These are phyloP conservation scores for Hymenoscyphus fraxineus DNA, from an alignment of 2,329 filamentous ascomycete genomes.

Conservation along the genomic window DNA sequence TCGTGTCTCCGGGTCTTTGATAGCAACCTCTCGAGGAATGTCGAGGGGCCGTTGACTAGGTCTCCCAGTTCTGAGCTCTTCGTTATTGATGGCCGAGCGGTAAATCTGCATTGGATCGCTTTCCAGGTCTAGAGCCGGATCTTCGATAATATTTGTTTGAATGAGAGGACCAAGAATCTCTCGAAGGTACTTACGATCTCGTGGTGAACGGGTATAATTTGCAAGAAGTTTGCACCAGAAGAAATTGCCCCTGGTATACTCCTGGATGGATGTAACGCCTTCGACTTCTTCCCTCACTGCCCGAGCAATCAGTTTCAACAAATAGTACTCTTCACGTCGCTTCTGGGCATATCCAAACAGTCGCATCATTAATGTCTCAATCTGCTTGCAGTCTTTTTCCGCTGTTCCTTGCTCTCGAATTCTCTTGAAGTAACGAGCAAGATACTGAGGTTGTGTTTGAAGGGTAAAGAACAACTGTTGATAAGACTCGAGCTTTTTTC, in stretches of 20 bases:
- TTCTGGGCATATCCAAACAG: constrained; percentile 97
- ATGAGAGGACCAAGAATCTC: constrained; percentile 82
- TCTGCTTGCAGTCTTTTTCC: constrained; percentile 88
- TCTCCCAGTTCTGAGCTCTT: constrained; percentile 86
- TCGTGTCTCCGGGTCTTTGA: constrained; percentile 89
- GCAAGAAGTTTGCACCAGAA: constrained; percentile 87
- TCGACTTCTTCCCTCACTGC: constrained; percentile 86
- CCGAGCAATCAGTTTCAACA: constrained; percentile 80
- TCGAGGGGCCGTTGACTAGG: constrained; percentile 78
- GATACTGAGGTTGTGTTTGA: constrained; percentile 93
- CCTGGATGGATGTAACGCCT: constrained; percentile 66
- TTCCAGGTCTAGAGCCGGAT: constrained; percentile 85
- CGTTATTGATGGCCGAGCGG: constrained; percentile 90
- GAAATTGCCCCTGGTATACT: constrained; percentile 84
- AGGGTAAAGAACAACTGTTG: constrained; percentile 97
- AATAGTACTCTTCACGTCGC: constrained; percentile 91
- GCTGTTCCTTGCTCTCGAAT: constrained; percentile 78
- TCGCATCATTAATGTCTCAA: constrained; percentile 92
- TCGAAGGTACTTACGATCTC: constrained; percentile 87
- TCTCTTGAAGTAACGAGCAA: constrained; percentile 81
- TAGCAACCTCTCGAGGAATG: constrained; percentile 87
- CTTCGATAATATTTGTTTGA: constrained; percentile 88
- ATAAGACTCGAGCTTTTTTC: constrained; percentile 93
- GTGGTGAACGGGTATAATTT: constrained; percentile 85
- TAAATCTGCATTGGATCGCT: constrained; percentile 98